Conservation (phyloP, 805 yeast genomes). For the Candida odintsovae region DNA sequence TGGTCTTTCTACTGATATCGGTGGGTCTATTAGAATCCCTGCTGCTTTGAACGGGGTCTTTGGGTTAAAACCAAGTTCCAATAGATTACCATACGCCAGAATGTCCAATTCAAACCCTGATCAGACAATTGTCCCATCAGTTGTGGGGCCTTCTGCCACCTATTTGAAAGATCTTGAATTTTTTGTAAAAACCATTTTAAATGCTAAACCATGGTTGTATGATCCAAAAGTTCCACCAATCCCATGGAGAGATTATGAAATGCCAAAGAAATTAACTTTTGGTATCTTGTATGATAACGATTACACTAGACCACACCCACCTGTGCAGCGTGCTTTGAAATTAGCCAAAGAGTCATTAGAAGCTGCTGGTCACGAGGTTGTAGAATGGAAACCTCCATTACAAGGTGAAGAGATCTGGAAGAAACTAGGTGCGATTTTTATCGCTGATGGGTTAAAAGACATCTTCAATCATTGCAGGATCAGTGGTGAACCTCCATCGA, state of each 20-base stretch:
- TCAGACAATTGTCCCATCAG: constrained; percentile 46
- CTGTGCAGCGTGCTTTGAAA: constrained; percentile 41
- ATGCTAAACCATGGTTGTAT: constrained; percentile 47
- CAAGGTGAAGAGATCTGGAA: constrained; percentile 21
- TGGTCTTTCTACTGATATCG: constrained; percentile 66
- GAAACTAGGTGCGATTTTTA: constrained; percentile 25
- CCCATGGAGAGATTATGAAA: constrained; percentile 37
- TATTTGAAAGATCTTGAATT: constrained; percentile 57
- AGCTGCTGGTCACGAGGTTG: constrained; percentile 35
- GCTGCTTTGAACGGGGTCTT: constrained; percentile 56
- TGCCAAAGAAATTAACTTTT: constrained; percentile 31
- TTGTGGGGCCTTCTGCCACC: constrained; percentile 65
- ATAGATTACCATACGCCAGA: constrained; percentile 36
- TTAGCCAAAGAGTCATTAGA: constrained; percentile 21
- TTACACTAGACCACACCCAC: constrained; percentile 46
- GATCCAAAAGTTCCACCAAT: constrained; percentile 49
- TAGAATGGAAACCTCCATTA: constrained; percentile 36
- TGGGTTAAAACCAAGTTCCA: constrained; percentile 56
- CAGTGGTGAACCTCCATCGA: constrained; percentile 25
- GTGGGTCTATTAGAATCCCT: constrained; percentile 64
- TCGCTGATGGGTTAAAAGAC: constrained; percentile 28
- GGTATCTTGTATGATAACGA: constrained; percentile 40
- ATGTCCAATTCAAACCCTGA: constrained; percentile 13
- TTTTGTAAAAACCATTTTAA: constrained; percentile 49
- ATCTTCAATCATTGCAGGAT: constrained; percentile 20